phyloP scores from a whole-genome alignment of 495 filamentous ascomycete genomes.

The Penicillium tannophilum region DNA sequence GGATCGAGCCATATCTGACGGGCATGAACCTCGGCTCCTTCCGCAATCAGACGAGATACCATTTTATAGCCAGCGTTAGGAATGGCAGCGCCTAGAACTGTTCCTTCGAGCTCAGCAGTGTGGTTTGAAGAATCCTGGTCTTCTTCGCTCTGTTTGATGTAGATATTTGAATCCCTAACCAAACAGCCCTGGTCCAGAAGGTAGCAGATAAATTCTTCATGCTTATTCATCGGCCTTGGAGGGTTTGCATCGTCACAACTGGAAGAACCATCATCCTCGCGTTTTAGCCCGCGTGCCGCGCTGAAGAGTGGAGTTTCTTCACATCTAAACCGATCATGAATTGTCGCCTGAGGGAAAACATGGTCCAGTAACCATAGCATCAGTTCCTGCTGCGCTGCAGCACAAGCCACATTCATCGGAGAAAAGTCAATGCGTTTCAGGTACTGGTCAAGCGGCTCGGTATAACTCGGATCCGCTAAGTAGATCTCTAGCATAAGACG shows the following conservation, averaged over 20 bases:
- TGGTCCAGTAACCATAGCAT: not conserved
- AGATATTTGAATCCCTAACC: not conserved
- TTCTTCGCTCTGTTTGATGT: not conserved
- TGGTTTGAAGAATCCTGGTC: no score
- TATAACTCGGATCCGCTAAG: not conserved
- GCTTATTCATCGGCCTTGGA: not conserved
- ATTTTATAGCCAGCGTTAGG: conserved; percentile 2
- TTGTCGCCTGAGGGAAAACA: not conserved
- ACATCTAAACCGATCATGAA: not conserved
- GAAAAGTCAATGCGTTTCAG: not conserved
- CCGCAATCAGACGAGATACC: conserved; percentile 7
- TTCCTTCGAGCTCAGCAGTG: not conserved
- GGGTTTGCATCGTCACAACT: not conserved
- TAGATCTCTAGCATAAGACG: not conserved
- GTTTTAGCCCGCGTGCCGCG: not conserved
- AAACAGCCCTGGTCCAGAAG: not conserved
- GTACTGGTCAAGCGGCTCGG: not conserved
- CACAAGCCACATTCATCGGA: not conserved
- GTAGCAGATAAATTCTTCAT: not conserved
- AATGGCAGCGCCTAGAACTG: conserved; percentile 4
- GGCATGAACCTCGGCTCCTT: conserved; percentile 5
- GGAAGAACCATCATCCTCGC: no score
- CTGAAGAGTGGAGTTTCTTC: not conserved
- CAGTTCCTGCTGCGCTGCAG: not conserved
- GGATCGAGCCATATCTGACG: not conserved